Evolutionary conservation across 2,329 filamentous ascomycete species (phyloP), one percentile per base, ranked within the genome.

Genomic region (Exophiala sp.): DNA sequence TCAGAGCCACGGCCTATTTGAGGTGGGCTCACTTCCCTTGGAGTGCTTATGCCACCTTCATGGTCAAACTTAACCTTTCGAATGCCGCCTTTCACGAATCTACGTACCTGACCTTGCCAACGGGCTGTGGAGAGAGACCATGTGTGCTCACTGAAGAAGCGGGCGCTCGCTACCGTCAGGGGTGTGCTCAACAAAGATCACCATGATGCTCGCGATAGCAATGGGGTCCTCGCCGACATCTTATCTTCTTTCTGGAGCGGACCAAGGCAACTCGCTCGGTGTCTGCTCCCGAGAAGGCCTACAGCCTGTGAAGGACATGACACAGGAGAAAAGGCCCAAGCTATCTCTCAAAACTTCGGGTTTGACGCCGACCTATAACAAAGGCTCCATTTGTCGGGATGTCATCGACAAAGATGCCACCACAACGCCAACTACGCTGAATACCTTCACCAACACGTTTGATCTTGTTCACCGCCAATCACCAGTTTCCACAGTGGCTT

Each of bases 391-490:
- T 19, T 74, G 73, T 47, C 65, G 46, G 16, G 42, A 27, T 16
- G 32, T 43, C 16, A 35, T 32, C 37, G 52, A 29, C 8, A 24
- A 32, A 5, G 24, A 43, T 3, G 50, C 66, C 6, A 64, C 66
- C 1, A 72, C 74, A 23, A 82, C 80, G 6, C 80, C 80, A 9
- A 83, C 80, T 1, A 68, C 74, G 35, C 71, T 76, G 59, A 83
- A 82, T 64, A 83, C 80, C 44, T 80, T 81, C 62, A 74, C 69
- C 59, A 83, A 83, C 65, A 74, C 77, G 43, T 80, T 79, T 58
- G 73, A 78, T 34, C 62, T 67, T 32, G 57, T 64, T n/a, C 63
- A 62, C 19, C 64, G 72, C 47, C 57, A 67, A 35, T 66, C 66
- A 50, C 65, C 70, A 46, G 64, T 68, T 16, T 60, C 58, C 55